Percentiles rank a stretch among this genome's conserved stretches.
phyloP scores from a whole-genome alignment of 2,329 filamentous ascomycete species.

The Colletotrichum trifolii region DNA sequence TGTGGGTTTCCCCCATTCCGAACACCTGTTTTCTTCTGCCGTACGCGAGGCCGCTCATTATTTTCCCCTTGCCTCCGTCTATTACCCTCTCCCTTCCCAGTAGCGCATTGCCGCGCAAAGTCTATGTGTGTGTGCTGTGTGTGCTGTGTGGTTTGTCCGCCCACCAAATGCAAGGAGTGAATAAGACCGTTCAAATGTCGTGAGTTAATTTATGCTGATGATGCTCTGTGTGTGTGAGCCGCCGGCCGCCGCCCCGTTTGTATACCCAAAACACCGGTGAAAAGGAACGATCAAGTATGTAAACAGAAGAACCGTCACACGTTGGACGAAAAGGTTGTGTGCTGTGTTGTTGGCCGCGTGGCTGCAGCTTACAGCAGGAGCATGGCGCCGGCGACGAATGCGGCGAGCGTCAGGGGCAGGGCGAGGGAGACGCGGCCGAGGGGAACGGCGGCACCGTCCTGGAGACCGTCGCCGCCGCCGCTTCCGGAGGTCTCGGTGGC shows the following conservation, averaged over 20 bases:
- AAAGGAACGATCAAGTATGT: slow-evolving; percentile 28
- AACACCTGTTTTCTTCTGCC: slow-evolving; percentile 6
- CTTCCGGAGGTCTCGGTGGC: slow-evolving; percentile 40
- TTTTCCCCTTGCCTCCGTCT: slow-evolving; percentile 19
- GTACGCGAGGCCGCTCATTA: slow-evolving; percentile 9
- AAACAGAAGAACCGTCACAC: slow-evolving; percentile 18
- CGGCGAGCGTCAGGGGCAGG: slow-evolving; percentile 40
- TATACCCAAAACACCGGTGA: slow-evolving; percentile 14
- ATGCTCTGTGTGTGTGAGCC: slow-evolving; percentile 29
- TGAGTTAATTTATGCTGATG: slow-evolving; percentile 34
- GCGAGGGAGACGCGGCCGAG: slow-evolving; percentile 36
- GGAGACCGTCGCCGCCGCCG: slow-evolving; percentile 44
- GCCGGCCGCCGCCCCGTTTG: slow-evolving; percentile 9
- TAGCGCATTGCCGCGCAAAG: slow-evolving; percentile 21
- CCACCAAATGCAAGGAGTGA: slow-evolving; percentile 36
- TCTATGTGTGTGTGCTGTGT: slow-evolving; percentile 28
- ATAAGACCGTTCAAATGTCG: slow-evolving; percentile 35
- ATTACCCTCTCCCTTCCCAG: neutral
- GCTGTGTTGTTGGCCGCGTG: neutral
- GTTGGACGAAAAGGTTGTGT: neutral
- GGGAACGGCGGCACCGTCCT: slow-evolving; percentile 47
- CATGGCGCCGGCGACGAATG: slow-evolving; percentile 41
- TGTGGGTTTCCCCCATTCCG: neutral
- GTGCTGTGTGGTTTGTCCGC: slow-evolving; percentile 5
- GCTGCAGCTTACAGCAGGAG: slow-evolving; percentile 19